Evolutionary conservation across 805 yeast species (phyloP).

Genomic region (Candida takata): DNA sequence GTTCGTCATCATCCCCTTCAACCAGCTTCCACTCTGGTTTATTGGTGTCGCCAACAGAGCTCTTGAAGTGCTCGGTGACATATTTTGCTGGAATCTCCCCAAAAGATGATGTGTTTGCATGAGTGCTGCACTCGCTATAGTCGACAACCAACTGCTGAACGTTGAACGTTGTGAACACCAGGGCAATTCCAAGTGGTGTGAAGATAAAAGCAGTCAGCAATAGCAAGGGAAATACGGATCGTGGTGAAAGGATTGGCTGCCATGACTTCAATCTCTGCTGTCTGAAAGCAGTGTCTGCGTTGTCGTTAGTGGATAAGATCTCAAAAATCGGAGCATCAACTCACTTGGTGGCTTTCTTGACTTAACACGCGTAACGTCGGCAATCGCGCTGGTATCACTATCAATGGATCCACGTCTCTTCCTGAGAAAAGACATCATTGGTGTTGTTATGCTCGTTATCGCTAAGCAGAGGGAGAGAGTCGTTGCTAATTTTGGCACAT

Average conservation of each 20-base stretch:
- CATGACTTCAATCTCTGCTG: slow-evolving; percentile 60
- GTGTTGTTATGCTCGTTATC: too few relatives aligned
- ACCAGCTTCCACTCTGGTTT: slow-evolving; percentile 59
- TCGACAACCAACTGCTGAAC: slow-evolving; percentile 72
- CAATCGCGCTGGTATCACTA: slow-evolving; percentile 23
- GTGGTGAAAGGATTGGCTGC: slow-evolving; percentile 88
- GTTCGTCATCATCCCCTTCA: slow-evolving; percentile 31
- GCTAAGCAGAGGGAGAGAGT: too few relatives aligned
- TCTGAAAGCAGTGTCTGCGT: slow-evolving; percentile 65
- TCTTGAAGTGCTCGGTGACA: slow-evolving; percentile 54
- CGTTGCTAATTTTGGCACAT: not conserved
- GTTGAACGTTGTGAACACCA: slow-evolving; percentile 67
- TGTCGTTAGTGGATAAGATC: slow-evolving; percentile 20
- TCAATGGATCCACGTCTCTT: slow-evolving; percentile 22
- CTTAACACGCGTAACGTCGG: slow-evolving; percentile 26
- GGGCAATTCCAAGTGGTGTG: slow-evolving; percentile 86
- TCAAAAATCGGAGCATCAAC: slow-evolving; percentile 7
- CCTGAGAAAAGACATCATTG: slow-evolving; percentile 20
- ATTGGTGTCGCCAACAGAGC: slow-evolving; percentile 11
- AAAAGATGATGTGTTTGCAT: slow-evolving; percentile 40
- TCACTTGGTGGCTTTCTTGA: slow-evolving; percentile 48
- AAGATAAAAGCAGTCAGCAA: slow-evolving; percentile 69
- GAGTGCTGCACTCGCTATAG: slow-evolving; percentile 59
- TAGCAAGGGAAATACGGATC: slow-evolving; percentile 80
- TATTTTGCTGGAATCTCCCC: slow-evolving; percentile 52